These are phyloP conservation scores for Gleditsia sinensis DNA, from an alignment of 306 rosid genomes.

Conservation along the genomic window DNA sequence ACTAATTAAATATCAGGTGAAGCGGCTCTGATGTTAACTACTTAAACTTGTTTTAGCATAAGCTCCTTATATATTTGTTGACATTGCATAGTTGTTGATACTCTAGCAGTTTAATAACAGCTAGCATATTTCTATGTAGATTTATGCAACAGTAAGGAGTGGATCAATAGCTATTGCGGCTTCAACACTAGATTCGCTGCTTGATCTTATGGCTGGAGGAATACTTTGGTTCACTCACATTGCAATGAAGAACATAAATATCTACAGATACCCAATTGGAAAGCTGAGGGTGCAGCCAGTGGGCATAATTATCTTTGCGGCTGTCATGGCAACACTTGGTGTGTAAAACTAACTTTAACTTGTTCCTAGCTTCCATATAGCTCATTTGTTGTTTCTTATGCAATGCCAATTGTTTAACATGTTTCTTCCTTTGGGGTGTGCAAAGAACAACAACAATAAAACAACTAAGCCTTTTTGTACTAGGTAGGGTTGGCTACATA, in stretches of 20 bases:
- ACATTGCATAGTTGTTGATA: not conserved
- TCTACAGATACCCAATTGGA: slow-evolving; percentile 85
- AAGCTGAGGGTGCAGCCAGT: slow-evolving; percentile 95
- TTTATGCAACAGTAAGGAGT: slow-evolving; percentile 68
- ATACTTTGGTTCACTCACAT: slow-evolving; percentile 94
- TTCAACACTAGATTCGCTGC: slow-evolving; percentile 78
- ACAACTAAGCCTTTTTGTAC: no score
- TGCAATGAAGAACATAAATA: slow-evolving; percentile 79
- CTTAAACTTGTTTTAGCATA: slow-evolving; percentile 15
- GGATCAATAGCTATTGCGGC: slow-evolving; percentile 86
- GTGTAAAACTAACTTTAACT: slow-evolving; percentile 28
- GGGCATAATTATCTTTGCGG: slow-evolving; percentile 91
- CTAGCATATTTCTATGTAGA: slow-evolving; percentile 35
- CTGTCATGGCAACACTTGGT: slow-evolving; percentile 93
- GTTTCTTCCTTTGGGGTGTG: not conserved
- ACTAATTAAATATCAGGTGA: slow-evolving; percentile 2
- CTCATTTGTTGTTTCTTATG: slow-evolving; percentile 10
- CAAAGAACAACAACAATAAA: no score
- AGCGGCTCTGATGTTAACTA: not conserved
- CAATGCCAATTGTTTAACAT: not conserved
- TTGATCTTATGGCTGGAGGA: slow-evolving; percentile 93
- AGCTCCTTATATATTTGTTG: slow-evolving; percentile 12
- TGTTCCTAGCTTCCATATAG: slow-evolving; percentile 9
- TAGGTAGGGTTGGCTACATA: no score
- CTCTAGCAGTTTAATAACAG: slow-evolving; percentile 8